A percentile compares a stretch with the other conserved stretches of the same genome.
Evolutionary conservation across 345 rosid species (phyloP).

Genomic region (Citrus maxima): DNA sequence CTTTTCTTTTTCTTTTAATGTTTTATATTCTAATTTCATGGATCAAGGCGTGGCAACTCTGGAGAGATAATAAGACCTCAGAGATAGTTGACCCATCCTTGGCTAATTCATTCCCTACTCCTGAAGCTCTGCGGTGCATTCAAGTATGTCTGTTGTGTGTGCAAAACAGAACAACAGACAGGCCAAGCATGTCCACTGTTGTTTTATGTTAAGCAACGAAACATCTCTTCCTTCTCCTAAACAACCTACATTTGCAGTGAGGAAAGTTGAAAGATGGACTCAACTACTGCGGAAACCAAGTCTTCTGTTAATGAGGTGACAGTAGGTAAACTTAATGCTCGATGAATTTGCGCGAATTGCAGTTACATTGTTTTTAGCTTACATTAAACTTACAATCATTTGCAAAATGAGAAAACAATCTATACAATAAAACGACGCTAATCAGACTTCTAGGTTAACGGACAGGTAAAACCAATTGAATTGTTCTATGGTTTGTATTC

Average conservation of each 20-base stretch:
- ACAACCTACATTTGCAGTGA: background rate
- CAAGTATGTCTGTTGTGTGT: constrained; percentile 18
- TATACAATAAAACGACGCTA: too few relatives aligned
- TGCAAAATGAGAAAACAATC: too few relatives aligned
- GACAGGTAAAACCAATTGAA: too few relatives aligned
- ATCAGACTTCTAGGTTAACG: too few relatives aligned
- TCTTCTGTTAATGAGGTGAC: background rate
- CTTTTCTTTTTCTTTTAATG: too few relatives aligned
- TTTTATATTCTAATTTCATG: background rate
- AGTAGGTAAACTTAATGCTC: background rate
- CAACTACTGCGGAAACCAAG: background rate
- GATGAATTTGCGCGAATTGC: too few relatives aligned
- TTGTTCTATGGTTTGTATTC: too few relatives aligned
- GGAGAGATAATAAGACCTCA: background rate
- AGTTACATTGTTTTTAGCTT: too few relatives aligned
- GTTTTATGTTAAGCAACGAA: constrained; percentile 12
- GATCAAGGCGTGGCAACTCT: background rate
- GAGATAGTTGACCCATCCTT: constrained; percentile 5
- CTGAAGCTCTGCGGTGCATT: background rate
- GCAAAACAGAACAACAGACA: background rate
- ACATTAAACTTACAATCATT: too few relatives aligned
- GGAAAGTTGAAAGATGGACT: background rate
- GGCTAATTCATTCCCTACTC: background rate
- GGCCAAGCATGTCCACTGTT: constrained; percentile 14
- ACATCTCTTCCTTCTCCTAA: constrained; percentile 9